phyloP scores from a whole-genome alignment of 805 yeast species.

The Candida orba region DNA sequence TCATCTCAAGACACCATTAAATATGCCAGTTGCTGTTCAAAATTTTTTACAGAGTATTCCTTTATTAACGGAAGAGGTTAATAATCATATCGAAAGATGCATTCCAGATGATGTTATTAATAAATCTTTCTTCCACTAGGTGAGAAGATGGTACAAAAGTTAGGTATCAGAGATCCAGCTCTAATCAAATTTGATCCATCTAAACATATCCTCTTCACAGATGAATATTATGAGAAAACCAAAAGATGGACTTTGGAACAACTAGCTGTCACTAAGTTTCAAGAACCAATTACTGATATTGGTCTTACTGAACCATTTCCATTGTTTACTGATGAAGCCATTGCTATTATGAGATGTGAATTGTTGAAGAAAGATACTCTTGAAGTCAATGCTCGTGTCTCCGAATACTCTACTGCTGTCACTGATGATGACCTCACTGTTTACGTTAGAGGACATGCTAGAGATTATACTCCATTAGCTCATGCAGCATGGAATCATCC shows the following conservation, averaged over 20 bases:
- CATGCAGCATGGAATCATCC: conserved; percentile 55
- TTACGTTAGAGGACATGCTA: conserved; percentile 43
- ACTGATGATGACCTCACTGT: conserved; percentile 38
- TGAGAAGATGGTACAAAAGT: conserved; percentile 2
- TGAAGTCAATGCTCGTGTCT: conserved; percentile 35
- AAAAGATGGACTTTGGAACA: conserved; percentile 40
- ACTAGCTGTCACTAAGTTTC: conserved; percentile 32
- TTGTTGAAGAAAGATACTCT: conserved; percentile 40
- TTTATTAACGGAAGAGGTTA: conserved; percentile 6
- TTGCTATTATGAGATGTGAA: conserved; percentile 51
- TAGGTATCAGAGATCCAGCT: conserved; percentile 22
- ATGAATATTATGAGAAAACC: conserved; percentile 30
- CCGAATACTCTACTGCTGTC: conserved; percentile 33
- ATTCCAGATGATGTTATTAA: conserved; percentile 7
- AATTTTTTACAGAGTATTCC: conserved; percentile 1
- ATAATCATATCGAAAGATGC: neutral
- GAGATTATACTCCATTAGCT: conserved; percentile 40
- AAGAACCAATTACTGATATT: conserved; percentile 43
- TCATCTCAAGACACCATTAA: no score
- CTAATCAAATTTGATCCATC: conserved; percentile 30
- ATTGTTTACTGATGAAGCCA: conserved; percentile 52
- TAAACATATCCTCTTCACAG: conserved; percentile 31
- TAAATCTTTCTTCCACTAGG: conserved; percentile 3
- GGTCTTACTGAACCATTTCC: conserved; percentile 58
- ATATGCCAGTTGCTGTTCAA: neutral